These are phyloP conservation scores for Theileria parva DNA, from an alignment of 169 alveolate species.

Conservation along the genomic window DNA sequence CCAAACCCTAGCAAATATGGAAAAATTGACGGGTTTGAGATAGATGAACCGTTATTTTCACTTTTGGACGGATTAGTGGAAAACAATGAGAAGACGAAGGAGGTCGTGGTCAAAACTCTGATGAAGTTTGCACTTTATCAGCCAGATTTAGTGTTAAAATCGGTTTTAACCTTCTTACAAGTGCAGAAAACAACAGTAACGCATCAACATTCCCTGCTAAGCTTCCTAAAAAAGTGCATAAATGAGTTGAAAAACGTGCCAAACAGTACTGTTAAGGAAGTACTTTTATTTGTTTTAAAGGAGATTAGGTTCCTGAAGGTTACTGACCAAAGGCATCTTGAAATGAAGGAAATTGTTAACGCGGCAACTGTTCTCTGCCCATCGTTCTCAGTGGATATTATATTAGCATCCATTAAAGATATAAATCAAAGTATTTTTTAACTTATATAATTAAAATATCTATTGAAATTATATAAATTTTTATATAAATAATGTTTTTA, in stretches of 20 bases:
- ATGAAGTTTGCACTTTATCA: slow-evolving; percentile 47
- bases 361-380: slow-evolving; percentile 62
- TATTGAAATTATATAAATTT: not conserved
- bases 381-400: slow-evolving; percentile 60
- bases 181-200: slow-evolving; percentile 57
- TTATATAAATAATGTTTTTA: too few relatives aligned
- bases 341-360: slow-evolving; percentile 49
- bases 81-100: slow-evolving; percentile 23
- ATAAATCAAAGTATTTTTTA: slow-evolving; percentile 24
- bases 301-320: slow-evolving; percentile 50
- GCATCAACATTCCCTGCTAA: slow-evolving; percentile 53
- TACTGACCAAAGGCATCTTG: slow-evolving; percentile 48
- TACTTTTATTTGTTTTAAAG: slow-evolving; percentile 60
- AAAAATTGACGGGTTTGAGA: slow-evolving; percentile 34
- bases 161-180: slow-evolving; percentile 59
- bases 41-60: slow-evolving; percentile 60
- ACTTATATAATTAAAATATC: not conserved
- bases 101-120: slow-evolving; percentile 39
- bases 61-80: slow-evolving; percentile 64
- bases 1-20: slow-evolving; percentile 14
- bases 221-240: slow-evolving; percentile 48
- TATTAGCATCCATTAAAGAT: slow-evolving; percentile 54
- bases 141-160: slow-evolving; percentile 49
- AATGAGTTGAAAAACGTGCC: slow-evolving; percentile 35
- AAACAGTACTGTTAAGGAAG: slow-evolving; percentile 37